phyloP scores from a whole-genome alignment of 2,329 filamentous ascomycete genomes.

The Drechslera avenae region DNA sequence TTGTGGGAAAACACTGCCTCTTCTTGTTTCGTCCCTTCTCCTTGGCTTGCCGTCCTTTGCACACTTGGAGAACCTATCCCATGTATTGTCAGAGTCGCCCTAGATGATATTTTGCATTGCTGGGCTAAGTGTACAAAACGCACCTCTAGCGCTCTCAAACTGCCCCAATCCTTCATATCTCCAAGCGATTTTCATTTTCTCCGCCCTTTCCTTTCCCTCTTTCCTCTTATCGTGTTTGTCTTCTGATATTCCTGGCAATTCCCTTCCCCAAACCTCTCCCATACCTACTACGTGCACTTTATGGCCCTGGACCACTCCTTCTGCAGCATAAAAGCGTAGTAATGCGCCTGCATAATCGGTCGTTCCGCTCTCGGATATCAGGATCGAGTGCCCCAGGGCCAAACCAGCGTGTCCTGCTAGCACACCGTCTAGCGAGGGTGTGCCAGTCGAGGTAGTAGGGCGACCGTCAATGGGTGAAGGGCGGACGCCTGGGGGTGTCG shows the following conservation, averaged over 20 bases:
- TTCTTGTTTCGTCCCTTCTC: constrained; percentile 57
- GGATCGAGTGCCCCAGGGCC: constrained; percentile 76
- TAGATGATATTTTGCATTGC: constrained; percentile 18
- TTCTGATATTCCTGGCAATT: constrained; percentile 74
- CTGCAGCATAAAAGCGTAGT: constrained; percentile 86
- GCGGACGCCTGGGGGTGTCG: constrained; percentile 61
- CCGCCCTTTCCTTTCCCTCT: constrained; percentile 44
- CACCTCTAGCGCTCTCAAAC: constrained; percentile 69
- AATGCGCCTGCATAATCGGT: constrained; percentile 91
- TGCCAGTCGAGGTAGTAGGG: constrained; percentile 88
- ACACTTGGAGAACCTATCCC: constrained; percentile 26
- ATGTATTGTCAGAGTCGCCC: constrained; percentile 22
- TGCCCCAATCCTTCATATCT: constrained; percentile 86
- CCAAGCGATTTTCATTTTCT: constrained; percentile 99
- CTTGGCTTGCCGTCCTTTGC: constrained; percentile 22
- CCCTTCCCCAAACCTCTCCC: constrained; percentile 78
- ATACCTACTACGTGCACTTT: constrained; percentile 83
- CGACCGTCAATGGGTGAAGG: constrained; percentile 89
- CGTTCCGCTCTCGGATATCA: constrained; percentile 87
- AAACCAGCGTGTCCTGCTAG: constrained; percentile 87
- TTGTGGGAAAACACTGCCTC: constrained; percentile 54
- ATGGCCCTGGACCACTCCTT: constrained; percentile 91
- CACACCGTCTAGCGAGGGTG: constrained; percentile 79
- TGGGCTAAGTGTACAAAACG: constrained; percentile 41
- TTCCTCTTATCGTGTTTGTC: constrained; percentile 43